These are phyloP conservation scores for Penicillium sp. DNA, from an alignment of 2,329 filamentous ascomycete species.

Conservation along the genomic window DNA sequence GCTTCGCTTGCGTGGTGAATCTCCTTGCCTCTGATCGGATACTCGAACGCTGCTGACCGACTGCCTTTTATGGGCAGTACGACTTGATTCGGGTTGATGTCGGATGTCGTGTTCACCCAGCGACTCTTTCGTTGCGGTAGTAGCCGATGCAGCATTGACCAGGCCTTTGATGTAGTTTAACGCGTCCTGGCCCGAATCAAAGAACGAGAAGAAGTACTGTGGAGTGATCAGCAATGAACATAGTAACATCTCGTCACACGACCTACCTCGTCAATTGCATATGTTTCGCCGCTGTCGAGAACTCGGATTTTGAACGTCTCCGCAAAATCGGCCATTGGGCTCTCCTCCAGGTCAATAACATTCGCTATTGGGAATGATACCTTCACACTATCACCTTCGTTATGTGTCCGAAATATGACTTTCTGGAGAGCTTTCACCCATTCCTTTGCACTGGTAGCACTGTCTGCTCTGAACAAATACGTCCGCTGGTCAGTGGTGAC, in stretches of 20 bases:
- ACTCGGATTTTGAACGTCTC: conserved; percentile 93
- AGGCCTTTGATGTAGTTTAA: conserved; percentile 73
- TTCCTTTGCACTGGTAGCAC: conserved; percentile 81
- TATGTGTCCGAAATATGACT: conserved; percentile 92
- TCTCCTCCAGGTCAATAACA: conserved; percentile 89
- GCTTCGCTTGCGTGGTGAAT: conserved; percentile 53
- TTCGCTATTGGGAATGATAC: conserved; percentile 87
- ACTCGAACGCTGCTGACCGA: conserved; percentile 23
- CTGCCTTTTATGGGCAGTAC: conserved; percentile 21
- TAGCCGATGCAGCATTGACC: conserved; percentile 62
- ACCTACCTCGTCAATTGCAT: conserved; percentile 84
- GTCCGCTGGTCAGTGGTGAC: conserved; percentile 79
- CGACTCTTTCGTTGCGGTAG: conserved; percentile 40
- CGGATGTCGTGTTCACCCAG: conserved; percentile 13
- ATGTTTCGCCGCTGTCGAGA: conserved; percentile 90
- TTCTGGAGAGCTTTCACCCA: conserved; percentile 94
- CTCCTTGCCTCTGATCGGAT: conserved; percentile 11
- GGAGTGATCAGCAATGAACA: conserved; percentile 16
- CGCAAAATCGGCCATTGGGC: conserved; percentile 83
- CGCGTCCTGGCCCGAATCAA: conserved; percentile 79
- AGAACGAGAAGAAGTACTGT: conserved; percentile 95
- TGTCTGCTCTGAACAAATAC: conserved; percentile 88
- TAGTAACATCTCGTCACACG: background rate
- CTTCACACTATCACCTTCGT: conserved; percentile 95
- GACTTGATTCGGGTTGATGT: conserved; percentile 18